Evolutionary conservation across 352 stramenopile genomes (phyloP).

Genomic region (Globisporangium abappressorium): DNA sequence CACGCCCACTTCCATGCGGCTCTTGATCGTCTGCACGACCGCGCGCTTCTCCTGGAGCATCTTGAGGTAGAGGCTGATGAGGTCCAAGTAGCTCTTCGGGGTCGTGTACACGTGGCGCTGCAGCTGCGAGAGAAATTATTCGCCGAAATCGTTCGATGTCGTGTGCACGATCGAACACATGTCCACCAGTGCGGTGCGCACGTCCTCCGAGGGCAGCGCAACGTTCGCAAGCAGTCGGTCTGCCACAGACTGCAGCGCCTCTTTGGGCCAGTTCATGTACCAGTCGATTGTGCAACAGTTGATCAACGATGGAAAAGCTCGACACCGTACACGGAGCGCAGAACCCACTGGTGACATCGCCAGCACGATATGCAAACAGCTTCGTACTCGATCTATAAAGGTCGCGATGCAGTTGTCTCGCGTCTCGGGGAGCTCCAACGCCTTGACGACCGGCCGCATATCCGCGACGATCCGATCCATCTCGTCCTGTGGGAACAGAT

Average conservation of each 20-base stretch:
- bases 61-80: conserved; percentile 93
- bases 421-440: conserved; percentile 86
- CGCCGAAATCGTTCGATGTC: conserved; percentile 85
- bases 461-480: conserved; percentile 93
- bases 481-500: conserved; percentile 92
- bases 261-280: conserved; percentile 93
- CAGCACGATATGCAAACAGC: conserved; percentile 94
- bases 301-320: conserved; percentile 94
- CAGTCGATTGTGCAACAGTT: conserved; percentile 97
- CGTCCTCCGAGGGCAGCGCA: conserved; percentile 65
- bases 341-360: conserved; percentile 94
- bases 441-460: conserved; percentile 89
- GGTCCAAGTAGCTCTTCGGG: conserved; percentile 94
- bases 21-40: conserved; percentile 81
- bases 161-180: conserved; percentile 94
- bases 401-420: conserved; percentile 88
- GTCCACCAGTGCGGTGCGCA: conserved; percentile 74
- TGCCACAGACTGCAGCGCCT: conserved; percentile 90
- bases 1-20: conserved; percentile 90
- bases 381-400: conserved; percentile 91
- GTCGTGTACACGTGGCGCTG: conserved; percentile 95
- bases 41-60: conserved; percentile 89
- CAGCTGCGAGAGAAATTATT: conserved; percentile 88
- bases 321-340: conserved; percentile 88
- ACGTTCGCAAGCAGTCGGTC: conserved; percentile 84